Conservation (phyloP, 1,284 basidiomycete species). For the Xanthoconium separans region DNA sequence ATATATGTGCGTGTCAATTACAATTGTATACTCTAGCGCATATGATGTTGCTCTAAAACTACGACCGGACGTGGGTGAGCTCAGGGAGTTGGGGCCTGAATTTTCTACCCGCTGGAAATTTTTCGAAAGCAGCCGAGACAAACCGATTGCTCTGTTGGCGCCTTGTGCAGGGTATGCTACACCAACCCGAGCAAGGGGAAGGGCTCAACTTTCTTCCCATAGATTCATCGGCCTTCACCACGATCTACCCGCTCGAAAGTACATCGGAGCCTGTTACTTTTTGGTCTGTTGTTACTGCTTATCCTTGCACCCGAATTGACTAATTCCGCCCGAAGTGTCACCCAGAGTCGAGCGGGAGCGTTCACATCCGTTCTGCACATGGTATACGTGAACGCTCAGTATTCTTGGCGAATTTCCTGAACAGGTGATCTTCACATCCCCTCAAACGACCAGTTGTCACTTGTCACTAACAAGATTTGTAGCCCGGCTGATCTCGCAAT, state of each 20-base stretch:
- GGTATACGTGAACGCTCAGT: conserved; percentile 37
- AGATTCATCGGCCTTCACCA: conserved; percentile 14
- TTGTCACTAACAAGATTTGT: conserved; percentile 2
- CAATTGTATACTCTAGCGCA: conserved; percentile 27
- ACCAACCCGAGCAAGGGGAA: neutral
- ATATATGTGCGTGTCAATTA: neutral
- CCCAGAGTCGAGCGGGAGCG: conserved; percentile 40
- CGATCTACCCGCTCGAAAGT: conserved; percentile 15
- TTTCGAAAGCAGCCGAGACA: conserved; percentile 47
- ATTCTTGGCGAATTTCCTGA: conserved; percentile 38
- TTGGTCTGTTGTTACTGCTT: conserved; percentile 12
- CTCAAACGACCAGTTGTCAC: neutral
- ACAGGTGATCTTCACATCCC: conserved; percentile 6
- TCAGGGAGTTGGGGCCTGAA: conserved; percentile 42
- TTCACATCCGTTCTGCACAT: conserved; percentile 42
- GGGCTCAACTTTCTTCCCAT: neutral
- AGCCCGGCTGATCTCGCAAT: conserved; percentile 55
- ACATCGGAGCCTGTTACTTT: conserved; percentile 15
- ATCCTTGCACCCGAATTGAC: neutral
- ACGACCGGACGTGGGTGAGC: conserved; percentile 44
- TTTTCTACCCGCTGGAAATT: conserved; percentile 46
- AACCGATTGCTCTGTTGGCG: conserved; percentile 43
- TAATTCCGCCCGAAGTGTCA: conserved; percentile 31
- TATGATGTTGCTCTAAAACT: conserved; percentile 49
- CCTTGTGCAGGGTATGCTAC: conserved; percentile 31